A percentile compares a stretch with the other conserved stretches of the same genome.
Conservation (phyloP, 495 filamentous ascomycete species). For the Xylaria acuta region DNA sequence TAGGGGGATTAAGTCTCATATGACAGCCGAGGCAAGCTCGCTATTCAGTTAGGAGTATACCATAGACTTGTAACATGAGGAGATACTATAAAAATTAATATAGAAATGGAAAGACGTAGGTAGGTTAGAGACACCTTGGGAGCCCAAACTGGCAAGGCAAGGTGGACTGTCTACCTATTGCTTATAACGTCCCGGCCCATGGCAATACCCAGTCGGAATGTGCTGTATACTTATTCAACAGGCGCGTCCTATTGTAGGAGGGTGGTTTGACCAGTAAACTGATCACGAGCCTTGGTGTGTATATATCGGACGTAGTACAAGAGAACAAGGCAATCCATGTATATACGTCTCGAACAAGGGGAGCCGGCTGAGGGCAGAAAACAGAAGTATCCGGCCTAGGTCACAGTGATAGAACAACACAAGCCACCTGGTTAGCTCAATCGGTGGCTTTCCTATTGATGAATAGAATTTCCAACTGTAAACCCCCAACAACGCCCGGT, state of each 20-base stretch:
- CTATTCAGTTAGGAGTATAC: not conserved
- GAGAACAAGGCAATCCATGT: not conserved
- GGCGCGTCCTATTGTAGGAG: not conserved
- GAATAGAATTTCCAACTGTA: not conserved
- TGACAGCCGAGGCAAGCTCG: not conserved
- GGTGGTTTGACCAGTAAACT: not conserved
- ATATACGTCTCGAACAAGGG: not conserved
- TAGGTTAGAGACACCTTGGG: no score
- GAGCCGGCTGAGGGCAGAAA: not conserved
- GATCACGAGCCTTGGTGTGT: not conserved
- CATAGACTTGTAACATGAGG: not conserved
- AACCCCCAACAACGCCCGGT: slow-evolving; percentile 44
- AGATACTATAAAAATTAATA: not conserved
- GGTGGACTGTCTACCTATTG: not conserved
- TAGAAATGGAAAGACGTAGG: not conserved
- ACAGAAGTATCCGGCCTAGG: not conserved
- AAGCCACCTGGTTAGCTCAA: not conserved
- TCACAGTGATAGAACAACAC: not conserved
- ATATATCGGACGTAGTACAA: not conserved
- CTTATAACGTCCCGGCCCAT: not conserved
- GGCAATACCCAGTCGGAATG: not conserved
- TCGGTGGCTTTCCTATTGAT: not conserved
- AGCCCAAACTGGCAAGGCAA: not conserved
- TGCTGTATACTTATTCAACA: not conserved
- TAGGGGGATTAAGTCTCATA: not conserved